These are phyloP conservation scores for Saksenaea vasiformis DNA, from an alignment of 371 early-diverging fungal genomes.

Conservation along the genomic window DNA sequence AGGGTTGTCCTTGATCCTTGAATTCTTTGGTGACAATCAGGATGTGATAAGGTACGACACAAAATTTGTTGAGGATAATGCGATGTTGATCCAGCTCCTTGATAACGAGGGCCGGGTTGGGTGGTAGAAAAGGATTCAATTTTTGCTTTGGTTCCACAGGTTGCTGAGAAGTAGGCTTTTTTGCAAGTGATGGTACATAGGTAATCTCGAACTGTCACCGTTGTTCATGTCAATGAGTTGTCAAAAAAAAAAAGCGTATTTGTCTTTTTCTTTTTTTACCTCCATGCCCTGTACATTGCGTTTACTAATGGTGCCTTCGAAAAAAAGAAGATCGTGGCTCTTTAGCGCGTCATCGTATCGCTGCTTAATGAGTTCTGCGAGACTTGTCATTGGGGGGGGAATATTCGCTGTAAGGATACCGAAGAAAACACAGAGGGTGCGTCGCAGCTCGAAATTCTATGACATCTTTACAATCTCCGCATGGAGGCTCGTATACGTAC, in stretches of 20 bases:
- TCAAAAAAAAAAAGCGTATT: not conserved
- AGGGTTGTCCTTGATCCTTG: slow-evolving; percentile 62
- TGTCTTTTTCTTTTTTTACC: slow-evolving; percentile 15
- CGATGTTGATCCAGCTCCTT: slow-evolving; percentile 56
- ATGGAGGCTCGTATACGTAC: too few relatives aligned
- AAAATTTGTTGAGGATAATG: slow-evolving; percentile 77
- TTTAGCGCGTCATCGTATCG: slow-evolving; percentile 35
- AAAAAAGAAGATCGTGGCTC: slow-evolving; percentile 25
- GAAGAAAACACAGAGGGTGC: not conserved
- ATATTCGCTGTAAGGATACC: not conserved
- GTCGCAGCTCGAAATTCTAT: not conserved
- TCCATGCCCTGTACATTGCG: slow-evolving; percentile 27
- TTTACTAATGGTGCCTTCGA: slow-evolving; percentile 17
- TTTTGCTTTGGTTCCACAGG: slow-evolving; percentile 24
- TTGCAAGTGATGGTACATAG: slow-evolving; percentile 50
- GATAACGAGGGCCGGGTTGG: slow-evolving; percentile 61
- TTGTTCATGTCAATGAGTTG: not conserved
- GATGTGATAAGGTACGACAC: slow-evolving; percentile 67
- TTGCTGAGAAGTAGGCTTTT: slow-evolving; percentile 42
- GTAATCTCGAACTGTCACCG: slow-evolving; percentile 42
- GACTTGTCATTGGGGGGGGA: not conserved
- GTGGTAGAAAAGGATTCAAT: slow-evolving; percentile 70
- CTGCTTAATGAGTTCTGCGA: slow-evolving; percentile 19
- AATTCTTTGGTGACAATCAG: slow-evolving; percentile 77
- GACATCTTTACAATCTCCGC: not conserved